Conservation (phyloP, 2,329 filamentous ascomycete genomes). For the Aspergillus awamori region DNA sequence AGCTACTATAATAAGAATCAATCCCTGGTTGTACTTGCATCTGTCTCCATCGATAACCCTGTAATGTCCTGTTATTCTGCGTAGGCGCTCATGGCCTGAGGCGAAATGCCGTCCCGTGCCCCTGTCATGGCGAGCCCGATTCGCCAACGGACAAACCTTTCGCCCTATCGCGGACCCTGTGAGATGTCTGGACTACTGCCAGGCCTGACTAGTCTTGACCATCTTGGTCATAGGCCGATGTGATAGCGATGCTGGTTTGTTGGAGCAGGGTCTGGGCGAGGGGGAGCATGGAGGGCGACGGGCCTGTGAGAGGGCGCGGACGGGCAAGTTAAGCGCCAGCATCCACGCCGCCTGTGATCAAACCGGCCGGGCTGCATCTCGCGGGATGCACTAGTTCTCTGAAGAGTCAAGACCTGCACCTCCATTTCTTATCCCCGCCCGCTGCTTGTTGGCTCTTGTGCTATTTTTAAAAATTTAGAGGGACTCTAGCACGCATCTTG, state of each 20-base stretch:
- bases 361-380: constrained; percentile 32
- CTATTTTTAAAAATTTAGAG: constrained; percentile 23
- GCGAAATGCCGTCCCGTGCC: background rate
- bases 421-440: constrained; percentile 15
- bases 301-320: constrained; percentile 21
- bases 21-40: background rate
- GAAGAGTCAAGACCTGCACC: constrained; percentile 17
- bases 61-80: background rate
- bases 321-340: constrained; percentile 33
- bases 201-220: constrained; percentile 6
- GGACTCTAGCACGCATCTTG: background rate
- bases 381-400: constrained; percentile 16
- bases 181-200: constrained; percentile 14
- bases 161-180: constrained; percentile 2
- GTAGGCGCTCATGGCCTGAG: constrained; percentile 1
- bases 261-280: background rate
- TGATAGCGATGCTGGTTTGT: constrained; percentile 22
- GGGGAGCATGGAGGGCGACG: constrained; percentile 9
- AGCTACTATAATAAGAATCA: constrained; percentile 4
- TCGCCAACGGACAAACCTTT: background rate
- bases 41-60: background rate
- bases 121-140: background rate
- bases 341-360: constrained; percentile 37
- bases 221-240: constrained; percentile 12
- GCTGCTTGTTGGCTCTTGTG: constrained; percentile 16